Evolutionary conservation across 148 eudicot species (phyloP).

Genomic region (Spergularia bocconei): DNA sequence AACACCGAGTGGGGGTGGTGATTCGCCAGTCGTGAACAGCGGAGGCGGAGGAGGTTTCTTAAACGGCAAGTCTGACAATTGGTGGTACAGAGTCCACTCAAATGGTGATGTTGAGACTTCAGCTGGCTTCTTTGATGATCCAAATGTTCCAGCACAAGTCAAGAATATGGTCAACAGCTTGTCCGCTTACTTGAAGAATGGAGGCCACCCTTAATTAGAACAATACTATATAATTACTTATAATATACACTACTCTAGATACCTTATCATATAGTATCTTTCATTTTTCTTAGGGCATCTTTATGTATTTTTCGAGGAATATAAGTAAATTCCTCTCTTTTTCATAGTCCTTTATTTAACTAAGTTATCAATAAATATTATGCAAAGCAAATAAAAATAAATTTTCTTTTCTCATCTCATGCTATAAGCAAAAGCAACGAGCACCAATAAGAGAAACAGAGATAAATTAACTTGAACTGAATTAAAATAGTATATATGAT

Average conservation of each 20-base stretch:
- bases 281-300: too few species aligned
- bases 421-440: too few species aligned
- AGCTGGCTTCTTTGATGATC: slow-evolving; percentile 16
- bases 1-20: background rate
- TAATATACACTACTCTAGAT: background rate
- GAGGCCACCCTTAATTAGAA: slow-evolving; percentile 7
- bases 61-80: slow-evolving; percentile 12
- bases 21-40: background rate
- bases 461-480: too few species aligned
- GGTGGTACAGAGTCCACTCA: slow-evolving; percentile 22
- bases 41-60: slow-evolving; percentile 8
- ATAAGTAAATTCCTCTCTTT: too few species aligned
- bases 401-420: too few species aligned
- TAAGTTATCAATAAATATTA: too few species aligned
- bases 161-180: background rate
- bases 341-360: too few species aligned
- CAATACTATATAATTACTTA: too few species aligned
- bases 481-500: too few species aligned
- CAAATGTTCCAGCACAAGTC: slow-evolving; percentile 6
- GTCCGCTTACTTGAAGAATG: background rate
- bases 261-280: background rate
- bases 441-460: too few species aligned
- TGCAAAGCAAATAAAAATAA: too few species aligned
- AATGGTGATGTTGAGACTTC: slow-evolving; percentile 14
- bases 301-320: too few species aligned